Base-by-base conservation (phyloP, 2,329 filamentous ascomycete genomes). In the Aspergillus bombycis region DNA sequence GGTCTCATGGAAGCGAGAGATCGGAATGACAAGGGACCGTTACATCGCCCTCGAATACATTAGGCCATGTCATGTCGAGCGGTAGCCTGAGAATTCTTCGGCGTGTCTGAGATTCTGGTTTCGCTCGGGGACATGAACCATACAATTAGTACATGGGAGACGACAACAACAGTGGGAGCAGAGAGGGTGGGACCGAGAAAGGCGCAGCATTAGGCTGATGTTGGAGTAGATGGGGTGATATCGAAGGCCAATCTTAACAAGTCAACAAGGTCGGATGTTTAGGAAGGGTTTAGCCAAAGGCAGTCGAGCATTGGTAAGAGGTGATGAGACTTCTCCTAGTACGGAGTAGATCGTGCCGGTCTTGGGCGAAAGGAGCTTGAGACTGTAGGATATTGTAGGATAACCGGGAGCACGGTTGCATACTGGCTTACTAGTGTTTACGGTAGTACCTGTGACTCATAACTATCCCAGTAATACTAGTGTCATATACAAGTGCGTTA, bases 111-210 rank as follows among this genome's bases (percentile, higher is more conserved):
- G 5, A 9, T 8, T 3, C 16, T 3, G 7, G 16, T 41, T 19
- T n/a, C 16, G 5, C 2, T 41, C 38, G 4, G 16, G 4, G 14
- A 7, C 4, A 0, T 19, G 5, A 41, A 19, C 14, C 1, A 41
- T 6, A 19, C 1, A n/a, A n/a, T 3, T 41, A 41, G 38, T 7
- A 9, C 5, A 41, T 41, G 38, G 4, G 1, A 41, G 19, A 9
- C 16, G 16, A n/a, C 14, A 1, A n/a, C 3, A 41, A 16, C 14
- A 0, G 0, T 12, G 3, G 2, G 0, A 41, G 1, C 14, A 19
- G 7, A 41, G 36, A 41, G 1, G 38, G 14, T 41, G 8, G 38
- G 19, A 1, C 38, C 8, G 1, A 6, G 19, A 7, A n/a, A 3
- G 19, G 38, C 38, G 7, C 36, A 41, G 36, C 4, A 19, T 14